These are phyloP conservation scores for Orbilia ellipsospora DNA, from an alignment of 2,329 filamentous ascomycete genomes.

Conservation along the genomic window DNA sequence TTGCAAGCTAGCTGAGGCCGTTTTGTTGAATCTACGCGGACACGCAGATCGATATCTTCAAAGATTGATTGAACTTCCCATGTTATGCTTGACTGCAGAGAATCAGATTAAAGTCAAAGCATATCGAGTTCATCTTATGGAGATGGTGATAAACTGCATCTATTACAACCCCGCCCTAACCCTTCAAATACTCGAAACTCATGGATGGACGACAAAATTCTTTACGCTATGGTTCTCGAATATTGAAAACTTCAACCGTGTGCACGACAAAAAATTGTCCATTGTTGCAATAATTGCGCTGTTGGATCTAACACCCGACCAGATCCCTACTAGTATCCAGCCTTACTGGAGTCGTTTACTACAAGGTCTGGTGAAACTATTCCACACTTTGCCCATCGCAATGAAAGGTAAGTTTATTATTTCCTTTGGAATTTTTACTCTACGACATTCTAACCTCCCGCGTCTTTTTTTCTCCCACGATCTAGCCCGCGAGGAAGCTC, in stretches of 20 bases:
- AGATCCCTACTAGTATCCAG: conserved; percentile 91
- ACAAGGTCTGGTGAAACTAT: conserved; percentile 86
- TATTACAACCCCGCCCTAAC: conserved; percentile 94
- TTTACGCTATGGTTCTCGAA: conserved; percentile 98
- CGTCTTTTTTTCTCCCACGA: conserved; percentile 44
- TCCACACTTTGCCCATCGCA: conserved; percentile 88
- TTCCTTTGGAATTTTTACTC: too few relatives aligned
- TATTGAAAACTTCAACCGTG: conserved; percentile 90
- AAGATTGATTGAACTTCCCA: conserved; percentile 88
- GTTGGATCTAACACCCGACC: conserved; percentile 79
- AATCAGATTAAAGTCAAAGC: conserved; percentile 88
- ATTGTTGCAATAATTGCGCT: conserved; percentile 92
- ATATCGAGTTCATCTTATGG: conserved; percentile 95
- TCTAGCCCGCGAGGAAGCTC: conserved; percentile 85
- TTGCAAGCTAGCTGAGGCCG: conserved; percentile 94
- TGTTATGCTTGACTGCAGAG: conserved; percentile 76
- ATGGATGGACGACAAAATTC: conserved; percentile 98
- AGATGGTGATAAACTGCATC: conserved; percentile 97
- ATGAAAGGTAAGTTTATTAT: conserved; percentile 74
- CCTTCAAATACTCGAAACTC: conserved; percentile 86
- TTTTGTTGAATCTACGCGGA: conserved; percentile 94
- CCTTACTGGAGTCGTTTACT: conserved; percentile 94
- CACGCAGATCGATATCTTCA: conserved; percentile 88
- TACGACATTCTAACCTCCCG: too few relatives aligned
- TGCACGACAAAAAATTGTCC: conserved; percentile 98